Evolutionary conservation across 2,329 filamentous ascomycete species (phyloP).

Genomic region (Pezicula rhizophila): DNA sequence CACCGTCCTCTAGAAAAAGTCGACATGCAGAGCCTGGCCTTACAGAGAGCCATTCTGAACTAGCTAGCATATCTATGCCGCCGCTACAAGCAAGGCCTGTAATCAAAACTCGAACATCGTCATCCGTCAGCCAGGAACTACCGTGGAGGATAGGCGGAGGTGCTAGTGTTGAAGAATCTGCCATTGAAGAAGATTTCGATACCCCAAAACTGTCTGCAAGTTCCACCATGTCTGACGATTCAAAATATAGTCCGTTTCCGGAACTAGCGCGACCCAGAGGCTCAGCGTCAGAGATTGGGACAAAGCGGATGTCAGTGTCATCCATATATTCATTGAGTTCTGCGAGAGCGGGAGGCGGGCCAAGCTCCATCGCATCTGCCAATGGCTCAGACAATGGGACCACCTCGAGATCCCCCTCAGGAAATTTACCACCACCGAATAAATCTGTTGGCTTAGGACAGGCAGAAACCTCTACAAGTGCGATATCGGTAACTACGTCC

Average conservation of each 20-base stretch:
- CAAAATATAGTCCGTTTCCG: constrained; percentile 30
- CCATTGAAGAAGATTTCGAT: constrained; percentile 40
- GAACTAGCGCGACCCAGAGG: constrained; percentile 42
- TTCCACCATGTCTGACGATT: constrained; percentile 22
- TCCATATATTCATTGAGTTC: constrained; percentile 68
- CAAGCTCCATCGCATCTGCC: constrained; percentile 45
- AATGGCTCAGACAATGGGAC: constrained; percentile 44
- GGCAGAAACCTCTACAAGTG: constrained; percentile 45
- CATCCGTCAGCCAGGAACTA: constrained; percentile 27
- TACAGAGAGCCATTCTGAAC: constrained; percentile 49
- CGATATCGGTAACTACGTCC: constrained; percentile 48
- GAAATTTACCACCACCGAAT: constrained; percentile 11
- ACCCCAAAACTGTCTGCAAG: constrained; percentile 39
- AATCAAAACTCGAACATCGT: constrained; percentile 30
- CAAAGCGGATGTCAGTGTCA: constrained; percentile 65
- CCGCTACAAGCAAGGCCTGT: constrained; percentile 42
- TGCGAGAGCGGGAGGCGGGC: constrained; percentile 37
- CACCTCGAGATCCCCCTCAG: constrained; percentile 16
- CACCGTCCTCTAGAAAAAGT: constrained; percentile 41
- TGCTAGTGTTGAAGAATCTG: constrained; percentile 32
- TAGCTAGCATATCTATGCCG: constrained; percentile 60
- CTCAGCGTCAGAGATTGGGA: constrained; percentile 45
- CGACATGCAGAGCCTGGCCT: constrained; percentile 54
- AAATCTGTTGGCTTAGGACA: constrained; percentile 27
- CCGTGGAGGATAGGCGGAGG: constrained; percentile 35